Evolutionary conservation across 306 rosid species (phyloP).

Genomic region (Vigna reflexopilosa): DNA sequence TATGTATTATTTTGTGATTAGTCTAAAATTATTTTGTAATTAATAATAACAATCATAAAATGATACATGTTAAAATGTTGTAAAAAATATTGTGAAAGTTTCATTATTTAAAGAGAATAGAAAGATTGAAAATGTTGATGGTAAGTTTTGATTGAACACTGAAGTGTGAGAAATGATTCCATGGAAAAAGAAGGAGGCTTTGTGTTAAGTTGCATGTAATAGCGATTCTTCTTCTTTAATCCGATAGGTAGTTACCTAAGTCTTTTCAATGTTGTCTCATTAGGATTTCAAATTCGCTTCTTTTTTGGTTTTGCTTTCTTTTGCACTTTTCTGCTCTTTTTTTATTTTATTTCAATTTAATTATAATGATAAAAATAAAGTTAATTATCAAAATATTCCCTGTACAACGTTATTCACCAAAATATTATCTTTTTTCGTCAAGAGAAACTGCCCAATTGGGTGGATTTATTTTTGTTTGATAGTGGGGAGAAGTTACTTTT

Average conservation of each 20-base stretch:
- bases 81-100: no score
- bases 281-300: background rate
- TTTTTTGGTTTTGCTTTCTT: background rate
- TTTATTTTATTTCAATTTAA: background rate
- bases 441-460: no score
- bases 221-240: background rate
- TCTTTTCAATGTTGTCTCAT: background rate
- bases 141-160: background rate
- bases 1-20: no score
- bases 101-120: no score
- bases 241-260: background rate
- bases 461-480: no score
- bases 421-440: no score
- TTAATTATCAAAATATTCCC: background rate
- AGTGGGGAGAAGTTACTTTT: no score
- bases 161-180: background rate
- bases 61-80: no score
- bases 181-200: background rate
- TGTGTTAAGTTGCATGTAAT: background rate
- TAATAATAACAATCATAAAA: no score
- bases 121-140: background rate
- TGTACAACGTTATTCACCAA: background rate
- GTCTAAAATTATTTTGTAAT: no score
- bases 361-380: background rate
- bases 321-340: background rate